A percentile compares a stretch with the other conserved stretches of the same genome.
Evolutionary conservation across 345 rosid species (phyloP).

Genomic region (Excoecaria agallocha): DNA sequence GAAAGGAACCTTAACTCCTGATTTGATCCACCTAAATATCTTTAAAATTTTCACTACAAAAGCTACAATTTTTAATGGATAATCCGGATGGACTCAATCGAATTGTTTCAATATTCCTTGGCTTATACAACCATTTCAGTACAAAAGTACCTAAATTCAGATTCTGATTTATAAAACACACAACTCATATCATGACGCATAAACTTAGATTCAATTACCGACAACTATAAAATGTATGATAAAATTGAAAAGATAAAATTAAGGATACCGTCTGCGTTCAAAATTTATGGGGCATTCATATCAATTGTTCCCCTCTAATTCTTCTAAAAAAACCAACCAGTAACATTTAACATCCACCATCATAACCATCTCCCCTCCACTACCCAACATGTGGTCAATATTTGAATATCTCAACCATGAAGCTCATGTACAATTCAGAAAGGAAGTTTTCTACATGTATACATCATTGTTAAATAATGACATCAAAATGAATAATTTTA

Average conservation of each 20-base stretch:
- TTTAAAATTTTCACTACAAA: too few relatives aligned
- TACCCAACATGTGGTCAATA: neutral
- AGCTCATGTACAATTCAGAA: neutral
- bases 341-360: neutral
- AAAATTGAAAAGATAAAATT: too few relatives aligned
- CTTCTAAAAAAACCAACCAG: neutral
- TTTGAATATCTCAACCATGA: neutral
- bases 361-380: neutral
- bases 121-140: too few relatives aligned
- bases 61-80: neutral
- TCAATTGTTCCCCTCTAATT: too few relatives aligned
- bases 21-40: neutral
- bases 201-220: neutral
- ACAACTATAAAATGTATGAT: neutral
- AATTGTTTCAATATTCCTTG: neutral
- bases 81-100: neutral
- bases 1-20: neutral
- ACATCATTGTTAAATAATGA: neutral
- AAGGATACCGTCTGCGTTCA: neutral
- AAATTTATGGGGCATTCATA: neutral
- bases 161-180: neutral
- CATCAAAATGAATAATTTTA: neutral
- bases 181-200: neutral
- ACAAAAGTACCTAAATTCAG: neutral
- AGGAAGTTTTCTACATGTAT: neutral